A percentile compares a stretch with the other conserved stretches of the same genome.
Conservation (phyloP, 2,329 filamentous ascomycete genomes). For the Graphilbum fragrans region DNA sequence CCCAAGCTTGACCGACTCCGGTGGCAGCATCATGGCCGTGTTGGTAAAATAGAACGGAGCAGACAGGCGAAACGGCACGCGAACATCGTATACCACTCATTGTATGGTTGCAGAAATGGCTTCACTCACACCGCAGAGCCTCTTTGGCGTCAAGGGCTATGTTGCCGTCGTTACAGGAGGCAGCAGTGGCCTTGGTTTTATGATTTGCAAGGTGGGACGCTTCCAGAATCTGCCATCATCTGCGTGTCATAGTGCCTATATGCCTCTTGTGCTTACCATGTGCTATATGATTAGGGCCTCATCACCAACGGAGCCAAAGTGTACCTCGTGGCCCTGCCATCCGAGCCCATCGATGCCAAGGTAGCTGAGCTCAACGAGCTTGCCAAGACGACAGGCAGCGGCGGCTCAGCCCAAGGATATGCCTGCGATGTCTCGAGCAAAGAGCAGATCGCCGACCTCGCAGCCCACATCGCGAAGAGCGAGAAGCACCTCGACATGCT, state of each 20-base stretch:
- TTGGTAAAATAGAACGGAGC: no score
- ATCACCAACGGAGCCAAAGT: constrained; percentile 56
- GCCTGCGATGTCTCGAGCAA: constrained; percentile 51
- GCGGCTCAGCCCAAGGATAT: constrained; percentile 20
- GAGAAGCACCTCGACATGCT: constrained; percentile 37
- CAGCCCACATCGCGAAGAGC: constrained; percentile 37
- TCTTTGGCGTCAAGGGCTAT: constrained; percentile 15
- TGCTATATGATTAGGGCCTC: constrained; percentile 18
- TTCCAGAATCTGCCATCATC: no score
- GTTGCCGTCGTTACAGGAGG: constrained; percentile 22
- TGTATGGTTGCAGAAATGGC: constrained; percentile 6
- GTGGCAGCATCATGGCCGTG: no score
- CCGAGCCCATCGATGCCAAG: constrained; percentile 47
- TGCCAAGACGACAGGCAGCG: constrained; percentile 17
- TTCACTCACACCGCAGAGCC: neutral
- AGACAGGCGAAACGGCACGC: no score
- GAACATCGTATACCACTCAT: no score
- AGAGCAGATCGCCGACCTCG: constrained; percentile 43
- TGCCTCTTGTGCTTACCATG: constrained; percentile 4
- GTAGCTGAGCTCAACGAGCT: constrained; percentile 49
- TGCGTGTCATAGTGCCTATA: neutral
- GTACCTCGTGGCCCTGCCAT: constrained; percentile 56
- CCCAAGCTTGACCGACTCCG: no score
- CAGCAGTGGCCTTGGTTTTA: constrained; percentile 20
- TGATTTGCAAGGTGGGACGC: constrained; percentile 14